These are phyloP conservation scores for Pulveroboletus ravenelii DNA, from an alignment of 768 basidiomycete species.

Conservation along the genomic window DNA sequence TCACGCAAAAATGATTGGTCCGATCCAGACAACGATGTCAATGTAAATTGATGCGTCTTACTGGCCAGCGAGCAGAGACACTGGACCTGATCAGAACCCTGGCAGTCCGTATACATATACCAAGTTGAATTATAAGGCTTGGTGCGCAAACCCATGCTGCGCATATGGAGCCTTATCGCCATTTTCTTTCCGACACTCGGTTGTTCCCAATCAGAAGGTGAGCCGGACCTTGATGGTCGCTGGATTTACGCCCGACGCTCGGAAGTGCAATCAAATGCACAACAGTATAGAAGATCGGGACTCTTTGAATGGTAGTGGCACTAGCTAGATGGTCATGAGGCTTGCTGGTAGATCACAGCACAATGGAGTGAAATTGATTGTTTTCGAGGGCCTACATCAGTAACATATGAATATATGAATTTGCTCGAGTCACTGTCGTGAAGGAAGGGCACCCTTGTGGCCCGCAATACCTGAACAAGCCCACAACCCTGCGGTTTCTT, in stretches of 20 bases:
- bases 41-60: neutral
- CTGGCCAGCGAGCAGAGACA: neutral
- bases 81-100: neutral
- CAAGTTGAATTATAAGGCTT: neutral
- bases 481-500: too few relatives aligned
- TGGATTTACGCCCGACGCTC: neutral
- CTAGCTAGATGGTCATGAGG: neutral
- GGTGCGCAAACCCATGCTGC: neutral
- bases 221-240: neutral
- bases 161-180: neutral
- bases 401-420: neutral
- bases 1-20: too few relatives aligned
- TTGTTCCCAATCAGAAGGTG: neutral
- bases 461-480: neutral
- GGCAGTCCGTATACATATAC: neutral
- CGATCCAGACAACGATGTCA: neutral
- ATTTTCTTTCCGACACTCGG: neutral
- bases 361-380: too few relatives aligned
- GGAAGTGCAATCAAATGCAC: too few relatives aligned
- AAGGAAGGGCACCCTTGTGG: neutral
- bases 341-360: too few relatives aligned
- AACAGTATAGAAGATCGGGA: too few relatives aligned
- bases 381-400: neutral
- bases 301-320: neutral
- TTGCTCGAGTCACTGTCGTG: neutral